These are phyloP conservation scores for Pyrus pyrifolia DNA, from an alignment of 306 rosid genomes.

Conservation along the genomic window DNA sequence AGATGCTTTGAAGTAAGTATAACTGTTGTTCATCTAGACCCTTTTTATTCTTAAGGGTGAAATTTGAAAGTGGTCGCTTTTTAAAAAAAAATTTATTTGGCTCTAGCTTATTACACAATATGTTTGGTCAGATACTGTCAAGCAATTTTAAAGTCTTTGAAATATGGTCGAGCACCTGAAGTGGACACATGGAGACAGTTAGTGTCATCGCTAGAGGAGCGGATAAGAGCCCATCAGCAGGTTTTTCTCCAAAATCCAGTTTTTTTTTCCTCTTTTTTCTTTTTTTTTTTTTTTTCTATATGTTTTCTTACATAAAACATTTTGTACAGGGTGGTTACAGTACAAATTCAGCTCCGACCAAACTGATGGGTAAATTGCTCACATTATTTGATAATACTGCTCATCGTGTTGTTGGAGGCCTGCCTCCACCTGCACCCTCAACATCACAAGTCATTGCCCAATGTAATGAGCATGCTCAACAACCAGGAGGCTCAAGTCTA, in stretches of 20 bases:
- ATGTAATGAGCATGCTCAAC: conserved; percentile 36
- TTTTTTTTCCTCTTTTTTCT: neutral
- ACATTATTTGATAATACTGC: conserved; percentile 65
- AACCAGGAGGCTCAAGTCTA: conserved; percentile 27
- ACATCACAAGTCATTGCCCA: conserved; percentile 32
- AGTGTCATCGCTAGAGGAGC: conserved; percentile 57
- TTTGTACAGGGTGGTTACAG: conserved; percentile 56
- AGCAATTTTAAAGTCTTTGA: conserved; percentile 48
- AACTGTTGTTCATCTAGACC: neutral
- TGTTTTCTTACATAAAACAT: neutral
- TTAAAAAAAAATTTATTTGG: neutral
- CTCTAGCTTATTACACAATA: conserved; percentile 3
- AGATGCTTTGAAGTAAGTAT: conserved; percentile 66
- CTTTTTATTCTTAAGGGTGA: neutral
- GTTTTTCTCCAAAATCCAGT: conserved; percentile 21
- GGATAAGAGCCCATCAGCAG: conserved; percentile 66
- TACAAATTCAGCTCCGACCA: conserved; percentile 49
- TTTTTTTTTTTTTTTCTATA: neutral
- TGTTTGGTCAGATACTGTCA: conserved; percentile 52
- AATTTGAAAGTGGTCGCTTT: too few species aligned
- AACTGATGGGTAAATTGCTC: conserved; percentile 60
- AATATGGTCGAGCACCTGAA: conserved; percentile 59
- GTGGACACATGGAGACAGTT: conserved; percentile 59
- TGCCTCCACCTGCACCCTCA: conserved; percentile 57
- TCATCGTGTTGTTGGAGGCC: conserved; percentile 62